These are phyloP conservation scores for Clarireedia sp. DNA, from an alignment of 2,329 filamentous ascomycete genomes.

Conservation along the genomic window DNA sequence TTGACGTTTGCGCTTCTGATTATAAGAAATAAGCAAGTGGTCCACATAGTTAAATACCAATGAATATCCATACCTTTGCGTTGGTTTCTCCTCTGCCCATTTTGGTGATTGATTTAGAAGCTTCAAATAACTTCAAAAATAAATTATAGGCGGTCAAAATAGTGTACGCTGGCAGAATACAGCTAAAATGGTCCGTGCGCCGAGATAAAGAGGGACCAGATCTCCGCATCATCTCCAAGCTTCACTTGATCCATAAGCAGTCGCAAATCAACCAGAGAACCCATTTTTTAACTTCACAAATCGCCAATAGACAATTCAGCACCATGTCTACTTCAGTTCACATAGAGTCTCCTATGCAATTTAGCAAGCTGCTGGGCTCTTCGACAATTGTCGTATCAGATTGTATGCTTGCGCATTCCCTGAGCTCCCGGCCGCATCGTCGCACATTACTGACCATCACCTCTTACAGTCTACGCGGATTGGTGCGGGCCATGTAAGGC, in stretches of 20 bases:
- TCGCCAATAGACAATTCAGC: not conserved
- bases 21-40: not conserved
- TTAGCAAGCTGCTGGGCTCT: conserved; percentile 61
- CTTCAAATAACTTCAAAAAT: conserved; percentile 5
- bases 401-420: conserved; percentile 51
- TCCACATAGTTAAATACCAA: not conserved
- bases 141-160: conserved; percentile 13
- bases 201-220: conserved; percentile 7
- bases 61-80: conserved; percentile 19
- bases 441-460: not conserved
- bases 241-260: too few species aligned
- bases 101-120: conserved; percentile 7
- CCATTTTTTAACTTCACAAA: too few species aligned
- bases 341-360: conserved; percentile 62
- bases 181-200: not conserved
- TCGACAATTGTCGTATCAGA: conserved; percentile 81
- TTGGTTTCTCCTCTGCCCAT: conserved; percentile 29
- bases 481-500: conserved; percentile 93
- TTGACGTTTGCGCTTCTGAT: conserved; percentile 30
- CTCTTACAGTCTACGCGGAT: conserved; percentile 72
- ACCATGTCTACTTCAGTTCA: conserved; percentile 34
- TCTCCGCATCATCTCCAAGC: not conserved
- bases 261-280: not conserved
- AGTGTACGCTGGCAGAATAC: conserved; percentile 16
- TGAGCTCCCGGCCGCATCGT: conserved; percentile 16